Conservation (phyloP, 1,284 basidiomycete species). For the Pisolithus thermaeus region DNA sequence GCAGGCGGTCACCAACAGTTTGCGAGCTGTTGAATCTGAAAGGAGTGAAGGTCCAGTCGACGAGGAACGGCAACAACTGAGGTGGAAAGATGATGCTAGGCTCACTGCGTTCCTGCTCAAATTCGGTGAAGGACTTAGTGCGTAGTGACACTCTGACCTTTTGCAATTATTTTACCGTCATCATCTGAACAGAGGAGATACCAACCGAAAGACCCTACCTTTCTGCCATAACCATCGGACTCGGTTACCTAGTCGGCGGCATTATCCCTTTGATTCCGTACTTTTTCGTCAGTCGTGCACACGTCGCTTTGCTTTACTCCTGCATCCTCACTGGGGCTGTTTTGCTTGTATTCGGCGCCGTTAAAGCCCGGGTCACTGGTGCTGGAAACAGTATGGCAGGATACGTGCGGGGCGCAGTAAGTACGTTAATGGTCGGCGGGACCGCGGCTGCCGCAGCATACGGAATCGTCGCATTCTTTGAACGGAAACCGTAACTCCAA, state of each 20-base stretch:
- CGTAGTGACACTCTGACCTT: slow-evolving; percentile 21
- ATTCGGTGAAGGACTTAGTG: slow-evolving; percentile 85
- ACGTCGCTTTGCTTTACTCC: slow-evolving; percentile 67
- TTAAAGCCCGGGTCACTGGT: slow-evolving; percentile 88
- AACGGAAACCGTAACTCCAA: slow-evolving; percentile 26
- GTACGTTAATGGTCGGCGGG: slow-evolving; percentile 88
- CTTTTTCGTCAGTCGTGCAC: slow-evolving; percentile 72
- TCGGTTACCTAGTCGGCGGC: slow-evolving; percentile 82
- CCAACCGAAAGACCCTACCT: slow-evolving; percentile 65
- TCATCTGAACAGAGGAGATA: slow-evolving; percentile 63
- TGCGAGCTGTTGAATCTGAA: slow-evolving; percentile 62
- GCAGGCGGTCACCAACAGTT: slow-evolving; percentile 69
- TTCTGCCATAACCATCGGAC: slow-evolving; percentile 90
- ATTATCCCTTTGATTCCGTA: slow-evolving; percentile 88
- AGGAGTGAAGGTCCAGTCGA: slow-evolving; percentile 28
- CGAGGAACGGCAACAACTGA: slow-evolving; percentile 45
- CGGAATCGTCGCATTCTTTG: slow-evolving; percentile 75
- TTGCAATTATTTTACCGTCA: neutral
- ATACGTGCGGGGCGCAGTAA: slow-evolving; percentile 81
- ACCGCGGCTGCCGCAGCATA: slow-evolving; percentile 87
- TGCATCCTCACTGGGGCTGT: slow-evolving; percentile 77
- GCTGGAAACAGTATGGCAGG: slow-evolving; percentile 52
- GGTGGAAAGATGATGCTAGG: slow-evolving; percentile 71
- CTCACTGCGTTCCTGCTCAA: slow-evolving; percentile 89
- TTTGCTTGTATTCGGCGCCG: slow-evolving; percentile 84